Conservation (phyloP, 2,329 filamentous ascomycete genomes). For the Emergomyces orientalis region DNA sequence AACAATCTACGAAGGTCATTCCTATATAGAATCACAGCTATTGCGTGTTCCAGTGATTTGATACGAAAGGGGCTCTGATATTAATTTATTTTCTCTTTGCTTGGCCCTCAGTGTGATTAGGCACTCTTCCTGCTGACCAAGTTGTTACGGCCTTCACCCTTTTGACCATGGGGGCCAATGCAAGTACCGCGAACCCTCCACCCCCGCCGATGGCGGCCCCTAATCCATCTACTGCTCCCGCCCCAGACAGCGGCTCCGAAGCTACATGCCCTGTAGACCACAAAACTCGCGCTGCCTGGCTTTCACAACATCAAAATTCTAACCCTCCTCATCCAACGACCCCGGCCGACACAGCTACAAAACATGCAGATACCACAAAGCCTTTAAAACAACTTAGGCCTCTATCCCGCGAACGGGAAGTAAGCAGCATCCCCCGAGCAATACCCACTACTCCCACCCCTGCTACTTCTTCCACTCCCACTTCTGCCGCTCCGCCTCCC, state of each 20-base stretch:
- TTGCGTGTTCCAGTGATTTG: neutral
- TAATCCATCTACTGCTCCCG: constrained; percentile 16
- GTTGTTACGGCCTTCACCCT: constrained; percentile 11
- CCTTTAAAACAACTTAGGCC: constrained; percentile 27
- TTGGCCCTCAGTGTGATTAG: constrained; percentile 10
- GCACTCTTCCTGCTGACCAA: neutral
- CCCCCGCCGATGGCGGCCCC: neutral
- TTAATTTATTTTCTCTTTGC: constrained; percentile 8
- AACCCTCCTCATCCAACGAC: constrained; percentile 29
- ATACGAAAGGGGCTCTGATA: neutral
- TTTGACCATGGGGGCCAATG: constrained; percentile 30
- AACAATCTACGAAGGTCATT: neutral
- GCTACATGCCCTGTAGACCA: constrained; percentile 77
- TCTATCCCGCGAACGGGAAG: constrained; percentile 59
- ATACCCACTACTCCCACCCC: constrained; percentile 18
- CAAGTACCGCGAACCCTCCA: constrained; percentile 23
- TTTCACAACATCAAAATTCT: constrained; percentile 51
- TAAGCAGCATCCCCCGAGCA: constrained; percentile 70
- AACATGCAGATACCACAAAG: constrained; percentile 19
- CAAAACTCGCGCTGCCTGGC: constrained; percentile 79
- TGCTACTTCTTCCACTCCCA: constrained; percentile 13
- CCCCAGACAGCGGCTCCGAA: constrained; percentile 18
- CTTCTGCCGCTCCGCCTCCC: constrained; percentile 18
- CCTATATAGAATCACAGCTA: too few species aligned
- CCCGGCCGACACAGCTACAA: constrained; percentile 14